phyloP scores from a whole-genome alignment of 106 monocot species.

The Dendrobium nobile region DNA sequence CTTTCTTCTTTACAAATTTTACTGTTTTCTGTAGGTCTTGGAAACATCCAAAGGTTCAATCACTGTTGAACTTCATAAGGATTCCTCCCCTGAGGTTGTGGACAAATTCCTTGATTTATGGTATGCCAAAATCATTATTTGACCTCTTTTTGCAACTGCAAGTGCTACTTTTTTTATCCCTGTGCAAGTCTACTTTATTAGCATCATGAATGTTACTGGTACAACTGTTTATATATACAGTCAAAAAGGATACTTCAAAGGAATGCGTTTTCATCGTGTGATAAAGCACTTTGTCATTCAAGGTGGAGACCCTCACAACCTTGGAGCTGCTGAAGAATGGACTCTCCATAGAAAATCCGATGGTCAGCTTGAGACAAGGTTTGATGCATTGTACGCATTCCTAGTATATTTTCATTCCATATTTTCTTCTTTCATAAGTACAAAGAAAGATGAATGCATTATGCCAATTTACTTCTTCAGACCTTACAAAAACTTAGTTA shows the following conservation, averaged over 20 bases:
- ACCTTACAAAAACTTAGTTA: neutral
- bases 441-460: neutral
- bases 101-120: slow-evolving; percentile 61
- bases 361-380: slow-evolving; percentile 59
- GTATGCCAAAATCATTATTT: slow-evolving; percentile 13
- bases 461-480: neutral
- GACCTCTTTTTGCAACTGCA: neutral
- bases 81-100: slow-evolving; percentile 46
- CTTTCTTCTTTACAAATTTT: neutral
- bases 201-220: neutral
- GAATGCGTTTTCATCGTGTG: slow-evolving; percentile 80
- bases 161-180: neutral
- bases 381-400: neutral
- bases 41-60: slow-evolving; percentile 55
- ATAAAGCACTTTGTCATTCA: slow-evolving; percentile 95
- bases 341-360: slow-evolving; percentile 63
- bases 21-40: slow-evolving; percentile 24
- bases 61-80: slow-evolving; percentile 60
- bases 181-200: neutral
- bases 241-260: slow-evolving; percentile 81
- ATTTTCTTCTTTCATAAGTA: neutral
- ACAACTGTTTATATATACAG: slow-evolving; percentile 23
- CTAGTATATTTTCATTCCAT: neutral
- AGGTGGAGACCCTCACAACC: slow-evolving; percentile 61
- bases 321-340: slow-evolving; percentile 79